A percentile compares a stretch with the other conserved stretches of the same genome.
These are phyloP conservation scores for Penicillium sp. DNA, from an alignment of 2,329 filamentous ascomycete species.

Conservation along the genomic window DNA sequence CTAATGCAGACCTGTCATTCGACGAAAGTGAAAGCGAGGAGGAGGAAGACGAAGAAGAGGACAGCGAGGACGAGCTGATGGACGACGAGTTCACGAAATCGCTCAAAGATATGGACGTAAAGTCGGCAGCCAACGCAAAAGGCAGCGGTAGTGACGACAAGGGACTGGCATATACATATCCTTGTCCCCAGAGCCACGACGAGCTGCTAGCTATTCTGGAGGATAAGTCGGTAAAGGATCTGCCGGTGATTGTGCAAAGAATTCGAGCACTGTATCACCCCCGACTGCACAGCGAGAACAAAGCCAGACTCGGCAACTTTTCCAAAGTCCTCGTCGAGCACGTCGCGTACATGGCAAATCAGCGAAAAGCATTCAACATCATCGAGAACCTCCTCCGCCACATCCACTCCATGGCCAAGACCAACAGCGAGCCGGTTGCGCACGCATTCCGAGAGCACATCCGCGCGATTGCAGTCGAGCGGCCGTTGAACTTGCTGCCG, in stretches of 20 bases:
- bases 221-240: constrained; percentile 58
- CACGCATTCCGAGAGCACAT: constrained; percentile 74
- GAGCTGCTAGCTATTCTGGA: constrained; percentile 67
- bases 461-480: constrained; percentile 49
- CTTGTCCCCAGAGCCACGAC: constrained; percentile 73
- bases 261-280: constrained; percentile 92
- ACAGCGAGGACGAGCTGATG: constrained; percentile 13
- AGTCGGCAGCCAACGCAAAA: not conserved
- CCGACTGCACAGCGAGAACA: constrained; percentile 79
- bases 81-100: constrained; percentile 57
- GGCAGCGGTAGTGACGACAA: not conserved
- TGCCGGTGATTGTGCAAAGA: constrained; percentile 78
- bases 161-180: constrained; percentile 72
- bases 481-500: constrained; percentile 49
- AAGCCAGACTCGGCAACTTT: constrained; percentile 66
- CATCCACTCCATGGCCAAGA: constrained; percentile 86
- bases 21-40: constrained; percentile 41
- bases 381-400: constrained; percentile 82
- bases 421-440: constrained; percentile 73
- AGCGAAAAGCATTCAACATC: constrained; percentile 55
- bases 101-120: not conserved
- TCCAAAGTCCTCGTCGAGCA: constrained; percentile 50
- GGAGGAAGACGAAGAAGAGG: constrained; percentile 51
- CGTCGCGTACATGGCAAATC: constrained; percentile 55
- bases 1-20: constrained; percentile 46